A percentile compares a stretch with the other conserved stretches of the same genome.
phyloP scores from a whole-genome alignment of 164 flowering plant species.

The Nymphaea colorata region DNA sequence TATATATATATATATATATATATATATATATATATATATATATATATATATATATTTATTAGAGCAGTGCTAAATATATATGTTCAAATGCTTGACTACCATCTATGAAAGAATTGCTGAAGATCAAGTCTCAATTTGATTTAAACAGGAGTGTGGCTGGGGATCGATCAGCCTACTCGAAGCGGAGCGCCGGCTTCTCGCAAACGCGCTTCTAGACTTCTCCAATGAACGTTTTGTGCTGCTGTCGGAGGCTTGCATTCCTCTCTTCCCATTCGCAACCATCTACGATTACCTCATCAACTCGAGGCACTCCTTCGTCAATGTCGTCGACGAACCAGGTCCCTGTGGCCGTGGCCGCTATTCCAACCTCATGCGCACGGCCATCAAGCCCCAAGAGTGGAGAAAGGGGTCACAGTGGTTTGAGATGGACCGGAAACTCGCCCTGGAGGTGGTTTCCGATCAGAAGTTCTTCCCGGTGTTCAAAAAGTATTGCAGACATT shows the following conservation, averaged over 20 bases:
- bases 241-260: conserved; percentile 79
- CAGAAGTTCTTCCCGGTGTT: conserved; percentile 29
- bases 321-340: conserved; percentile 34
- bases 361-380: conserved; percentile 29
- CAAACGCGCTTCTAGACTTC: conserved; percentile 63
- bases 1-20: too few relatives aligned
- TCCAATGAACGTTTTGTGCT: conserved; percentile 70
- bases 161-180: conserved; percentile 58
- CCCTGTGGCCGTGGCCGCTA: conserved; percentile 61
- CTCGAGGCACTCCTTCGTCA: conserved; percentile 35
- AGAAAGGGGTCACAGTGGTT: conserved; percentile 82
- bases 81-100: too few relatives aligned
- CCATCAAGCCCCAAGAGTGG: conserved; percentile 34
- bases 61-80: too few relatives aligned
- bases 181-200: conserved; percentile 65
- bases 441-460: conserved; percentile 42
- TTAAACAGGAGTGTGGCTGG: conserved; percentile 20
- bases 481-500: conserved; percentile 11
- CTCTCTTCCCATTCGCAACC: conserved; percentile 65
- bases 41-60: too few relatives aligned
- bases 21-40: too few relatives aligned
- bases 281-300: conserved; percentile 47
- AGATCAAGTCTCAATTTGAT: too few relatives aligned
- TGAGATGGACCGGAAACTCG: conserved; percentile 40
- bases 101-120: too few relatives aligned